Conservation (phyloP, 2,329 filamentous ascomycete species). For the Grosmannia penicillata region DNA sequence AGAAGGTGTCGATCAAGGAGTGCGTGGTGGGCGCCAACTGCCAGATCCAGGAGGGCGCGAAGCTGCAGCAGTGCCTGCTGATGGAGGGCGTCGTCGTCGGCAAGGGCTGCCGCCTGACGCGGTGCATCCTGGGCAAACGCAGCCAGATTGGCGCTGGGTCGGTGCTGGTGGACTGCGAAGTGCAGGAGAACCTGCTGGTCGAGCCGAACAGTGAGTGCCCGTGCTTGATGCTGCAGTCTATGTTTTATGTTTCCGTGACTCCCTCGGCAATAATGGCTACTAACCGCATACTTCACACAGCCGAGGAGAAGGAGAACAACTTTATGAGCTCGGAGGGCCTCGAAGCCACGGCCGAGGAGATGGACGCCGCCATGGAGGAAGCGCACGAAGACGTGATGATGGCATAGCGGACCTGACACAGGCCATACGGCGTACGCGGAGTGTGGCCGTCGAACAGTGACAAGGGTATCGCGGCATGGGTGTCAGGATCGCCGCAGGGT, state of each 20-base stretch:
- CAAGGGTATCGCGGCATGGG: too few relatives aligned
- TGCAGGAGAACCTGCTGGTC: slow-evolving; percentile 77
- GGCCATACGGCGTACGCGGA: not conserved
- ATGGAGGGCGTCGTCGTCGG: slow-evolving; percentile 88
- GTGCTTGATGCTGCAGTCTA: not conserved
- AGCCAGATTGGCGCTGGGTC: slow-evolving; percentile 71
- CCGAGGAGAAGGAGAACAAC: slow-evolving; percentile 52
- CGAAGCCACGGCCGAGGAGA: slow-evolving; percentile 48
- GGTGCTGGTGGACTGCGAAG: slow-evolving; percentile 76
- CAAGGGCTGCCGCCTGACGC: slow-evolving; percentile 69
- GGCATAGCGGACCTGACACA: not conserved
- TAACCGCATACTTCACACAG: too few relatives aligned
- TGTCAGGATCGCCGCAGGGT: too few relatives aligned
- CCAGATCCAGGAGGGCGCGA: slow-evolving; percentile 72
- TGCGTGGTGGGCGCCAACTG: slow-evolving; percentile 78
- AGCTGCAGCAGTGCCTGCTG: slow-evolving; percentile 71
- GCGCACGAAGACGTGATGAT: slow-evolving; percentile 2
- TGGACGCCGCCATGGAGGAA: slow-evolving; percentile 30
- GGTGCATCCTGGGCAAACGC: slow-evolving; percentile 71
- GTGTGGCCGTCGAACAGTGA: too few relatives aligned
- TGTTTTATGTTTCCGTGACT: not conserved
- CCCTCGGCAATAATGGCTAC: too few relatives aligned
- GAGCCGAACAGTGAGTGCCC: slow-evolving; percentile 55
- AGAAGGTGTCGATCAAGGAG: slow-evolving; percentile 86
- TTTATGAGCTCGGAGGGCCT: slow-evolving; percentile 53